Evolutionary conservation across 2,329 filamentous ascomycete species (phyloP).

Genomic region (Chaetomiaceae sp.): DNA sequence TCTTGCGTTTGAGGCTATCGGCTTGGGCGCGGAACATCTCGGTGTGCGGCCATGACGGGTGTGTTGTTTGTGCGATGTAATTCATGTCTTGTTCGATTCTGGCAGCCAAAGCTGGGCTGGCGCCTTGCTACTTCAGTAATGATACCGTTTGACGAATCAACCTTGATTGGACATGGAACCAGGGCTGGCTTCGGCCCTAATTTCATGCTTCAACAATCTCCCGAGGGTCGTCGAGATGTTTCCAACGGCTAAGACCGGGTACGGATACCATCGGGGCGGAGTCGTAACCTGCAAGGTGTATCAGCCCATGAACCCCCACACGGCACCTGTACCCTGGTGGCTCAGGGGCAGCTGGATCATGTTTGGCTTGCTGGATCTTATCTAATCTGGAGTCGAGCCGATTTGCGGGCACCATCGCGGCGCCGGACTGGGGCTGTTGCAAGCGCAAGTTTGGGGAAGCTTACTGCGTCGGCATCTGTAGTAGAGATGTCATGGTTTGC

Average conservation of each 20-base stretch:
- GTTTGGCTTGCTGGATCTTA: constrained; percentile 16
- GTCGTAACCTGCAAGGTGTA: not conserved
- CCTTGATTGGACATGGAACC: no score
- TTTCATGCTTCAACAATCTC: no score
- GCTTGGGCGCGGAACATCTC: constrained; percentile 42
- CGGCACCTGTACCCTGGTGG: constrained; percentile 7
- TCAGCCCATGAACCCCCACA: not conserved
- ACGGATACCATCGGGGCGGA: not conserved
- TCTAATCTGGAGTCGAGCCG: constrained; percentile 19
- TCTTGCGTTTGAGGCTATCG: constrained; percentile 62
- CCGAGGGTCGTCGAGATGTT: no score
- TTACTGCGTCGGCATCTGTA: not conserved
- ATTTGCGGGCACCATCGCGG: constrained; percentile 15
- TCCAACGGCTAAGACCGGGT: no score
- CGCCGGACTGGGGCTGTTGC: no score
- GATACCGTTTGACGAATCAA: no score
- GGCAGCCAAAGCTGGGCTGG: not conserved
- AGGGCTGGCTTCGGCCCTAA: no score
- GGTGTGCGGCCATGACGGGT: not conserved
- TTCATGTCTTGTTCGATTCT: constrained; percentile 3
- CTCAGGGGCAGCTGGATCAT: constrained; percentile 7
- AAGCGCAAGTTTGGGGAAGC: not conserved
- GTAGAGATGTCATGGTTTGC: no score
- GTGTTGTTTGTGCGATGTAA: not conserved
- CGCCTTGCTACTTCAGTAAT: not conserved